Evolutionary conservation across 176 grass and related monocot genomes (phyloP).

Genomic region (Dactylis glomerata): DNA sequence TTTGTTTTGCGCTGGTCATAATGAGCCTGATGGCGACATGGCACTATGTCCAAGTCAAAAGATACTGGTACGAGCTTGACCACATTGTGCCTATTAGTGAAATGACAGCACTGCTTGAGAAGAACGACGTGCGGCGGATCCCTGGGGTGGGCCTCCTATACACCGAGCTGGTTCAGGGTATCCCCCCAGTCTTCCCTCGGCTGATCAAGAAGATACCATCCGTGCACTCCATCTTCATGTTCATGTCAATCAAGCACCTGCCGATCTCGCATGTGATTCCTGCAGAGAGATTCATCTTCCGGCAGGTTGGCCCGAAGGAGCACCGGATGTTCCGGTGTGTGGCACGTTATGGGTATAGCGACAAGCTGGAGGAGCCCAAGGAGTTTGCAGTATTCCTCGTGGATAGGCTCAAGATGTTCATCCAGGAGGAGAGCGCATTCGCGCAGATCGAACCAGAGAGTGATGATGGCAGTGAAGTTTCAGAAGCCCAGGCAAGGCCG

Average conservation of each 20-base stretch:
- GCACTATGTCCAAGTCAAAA: conserved; percentile 55
- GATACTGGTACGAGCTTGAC: conserved; percentile 47
- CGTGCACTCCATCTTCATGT: conserved; percentile 56
- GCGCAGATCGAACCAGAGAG: not conserved
- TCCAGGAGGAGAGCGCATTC: conserved; percentile 42
- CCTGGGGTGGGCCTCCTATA: conserved; percentile 64
- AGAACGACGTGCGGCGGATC: conserved; percentile 24
- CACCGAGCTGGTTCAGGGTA: conserved; percentile 67
- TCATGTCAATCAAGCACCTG: conserved; percentile 81
- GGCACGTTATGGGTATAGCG: conserved; percentile 62
- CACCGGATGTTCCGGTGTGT: conserved; percentile 66
- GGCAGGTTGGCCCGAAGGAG: conserved; percentile 41
- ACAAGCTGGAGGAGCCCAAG: conserved; percentile 36
- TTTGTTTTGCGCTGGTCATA: conserved; percentile 43
- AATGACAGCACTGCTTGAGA: conserved; percentile 25
- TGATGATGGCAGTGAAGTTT: not conserved
- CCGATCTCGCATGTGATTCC: conserved; percentile 42
- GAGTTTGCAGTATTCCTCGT: conserved; percentile 58
- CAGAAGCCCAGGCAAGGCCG: not conserved
- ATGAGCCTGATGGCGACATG: conserved; percentile 57
- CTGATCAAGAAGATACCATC: conserved; percentile 66
- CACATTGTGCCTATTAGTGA: conserved; percentile 21
- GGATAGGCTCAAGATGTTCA: conserved; percentile 61
- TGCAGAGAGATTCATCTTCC: conserved; percentile 54
- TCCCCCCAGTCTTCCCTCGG: conserved; percentile 59